Percentiles rank a stretch among this genome's conserved stretches.
phyloP scores from a whole-genome alignment of 148 eudicot species.

The Rhododendron ferrugineum region DNA sequence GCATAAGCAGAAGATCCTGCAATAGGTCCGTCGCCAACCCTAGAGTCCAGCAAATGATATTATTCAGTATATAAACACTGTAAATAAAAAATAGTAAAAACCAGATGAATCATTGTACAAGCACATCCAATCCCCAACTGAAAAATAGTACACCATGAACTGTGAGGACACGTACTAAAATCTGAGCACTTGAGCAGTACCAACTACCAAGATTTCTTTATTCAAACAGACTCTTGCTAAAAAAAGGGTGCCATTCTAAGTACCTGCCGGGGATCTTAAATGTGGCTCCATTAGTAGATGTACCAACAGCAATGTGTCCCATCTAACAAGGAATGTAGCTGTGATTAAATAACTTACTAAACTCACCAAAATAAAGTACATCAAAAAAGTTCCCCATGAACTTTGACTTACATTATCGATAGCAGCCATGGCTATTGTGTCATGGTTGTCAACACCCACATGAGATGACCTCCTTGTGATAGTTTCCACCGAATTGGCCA shows the following conservation, averaged over 20 bases:
- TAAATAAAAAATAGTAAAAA: neutral
- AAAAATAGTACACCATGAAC: neutral
- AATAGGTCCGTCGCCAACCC: slow-evolving; percentile 99
- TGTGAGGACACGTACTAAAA: neutral
- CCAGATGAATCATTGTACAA: neutral
- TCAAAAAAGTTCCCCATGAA: neutral
- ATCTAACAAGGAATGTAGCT: slow-evolving; percentile 31
- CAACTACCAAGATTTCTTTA: neutral
- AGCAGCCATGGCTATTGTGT: slow-evolving; percentile 91
- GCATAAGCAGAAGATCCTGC: slow-evolving; percentile 95
- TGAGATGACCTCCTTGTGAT: slow-evolving; percentile 22
- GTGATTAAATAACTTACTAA: neutral
- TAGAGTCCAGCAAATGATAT: slow-evolving; percentile 22
- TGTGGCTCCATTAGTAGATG: slow-evolving; percentile 95
- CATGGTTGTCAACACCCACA: slow-evolving; percentile 63
- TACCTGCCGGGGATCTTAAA: slow-evolving; percentile 96
- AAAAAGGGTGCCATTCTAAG: neutral
- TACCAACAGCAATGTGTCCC: slow-evolving; percentile 91
- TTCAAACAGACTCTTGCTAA: neutral
- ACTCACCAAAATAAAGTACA: neutral
- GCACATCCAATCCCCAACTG: neutral
- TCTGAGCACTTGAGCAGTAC: neutral
- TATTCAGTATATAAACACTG: slow-evolving; percentile 4
- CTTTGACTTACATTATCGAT: slow-evolving; percentile 57
- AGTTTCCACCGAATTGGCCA: slow-evolving; percentile 19